These are phyloP conservation scores for Colletotrichum sp. DNA, from an alignment of 2,329 filamentous ascomycete species.

Conservation along the genomic window DNA sequence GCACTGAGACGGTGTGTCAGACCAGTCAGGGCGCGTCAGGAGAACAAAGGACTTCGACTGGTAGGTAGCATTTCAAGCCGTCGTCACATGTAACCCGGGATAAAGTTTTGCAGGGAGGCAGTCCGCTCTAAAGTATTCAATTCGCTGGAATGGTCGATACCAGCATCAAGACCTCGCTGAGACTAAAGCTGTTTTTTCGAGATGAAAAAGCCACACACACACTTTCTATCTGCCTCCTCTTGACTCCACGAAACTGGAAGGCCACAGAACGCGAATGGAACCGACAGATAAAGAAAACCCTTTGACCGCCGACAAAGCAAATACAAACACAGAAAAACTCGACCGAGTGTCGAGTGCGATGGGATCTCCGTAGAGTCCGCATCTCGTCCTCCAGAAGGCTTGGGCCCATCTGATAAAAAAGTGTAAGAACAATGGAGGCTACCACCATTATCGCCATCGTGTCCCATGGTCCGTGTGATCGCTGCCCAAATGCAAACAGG, in stretches of 20 bases:
- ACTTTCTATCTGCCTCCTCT: slow-evolving; percentile 9
- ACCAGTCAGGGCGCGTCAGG: not conserved
- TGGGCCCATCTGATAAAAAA: slow-evolving; percentile 13
- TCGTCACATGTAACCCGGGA: not conserved
- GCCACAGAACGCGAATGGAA: slow-evolving; percentile 12
- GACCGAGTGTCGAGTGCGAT: not conserved
- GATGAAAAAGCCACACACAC: slow-evolving; percentile 8
- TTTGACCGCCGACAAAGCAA: slow-evolving; percentile 13
- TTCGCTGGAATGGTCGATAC: slow-evolving; percentile 19
- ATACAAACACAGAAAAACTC: slow-evolving; percentile 6
- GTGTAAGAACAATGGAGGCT: slow-evolving; percentile 5
- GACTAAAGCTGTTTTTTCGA: slow-evolving; percentile 9
- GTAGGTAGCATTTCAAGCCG: not conserved
- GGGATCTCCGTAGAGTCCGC: not conserved
- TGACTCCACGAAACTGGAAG: slow-evolving; percentile 6
- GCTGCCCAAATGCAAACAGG: slow-evolving; percentile 14
- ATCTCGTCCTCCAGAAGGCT: not conserved
- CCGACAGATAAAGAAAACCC: slow-evolving; percentile 10
- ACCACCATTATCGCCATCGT: slow-evolving; percentile 9
- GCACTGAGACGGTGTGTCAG: slow-evolving; percentile 7
- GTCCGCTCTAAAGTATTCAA: slow-evolving; percentile 18
- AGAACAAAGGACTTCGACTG: not conserved
- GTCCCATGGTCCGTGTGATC: slow-evolving; percentile 17
- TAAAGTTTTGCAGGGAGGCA: not conserved
- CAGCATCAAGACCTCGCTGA: slow-evolving; percentile 19